Evolutionary conservation across 2,329 filamentous ascomycete species (phyloP), one percentile per base, ranked within the genome.

Genomic region (Phialophora expanda): DNA sequence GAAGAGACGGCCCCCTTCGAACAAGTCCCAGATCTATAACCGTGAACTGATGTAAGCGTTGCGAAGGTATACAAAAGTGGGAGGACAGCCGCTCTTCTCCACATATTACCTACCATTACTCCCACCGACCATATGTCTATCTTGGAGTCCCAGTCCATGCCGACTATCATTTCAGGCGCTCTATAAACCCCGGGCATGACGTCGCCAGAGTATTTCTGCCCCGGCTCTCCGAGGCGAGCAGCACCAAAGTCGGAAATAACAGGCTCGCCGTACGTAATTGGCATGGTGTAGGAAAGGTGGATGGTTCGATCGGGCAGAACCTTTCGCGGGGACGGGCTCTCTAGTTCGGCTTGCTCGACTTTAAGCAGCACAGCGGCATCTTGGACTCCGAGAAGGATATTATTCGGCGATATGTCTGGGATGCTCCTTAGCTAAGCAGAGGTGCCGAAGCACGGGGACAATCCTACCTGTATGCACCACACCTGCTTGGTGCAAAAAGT

Each of bases 121-220:
- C 65, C 75, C 28, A 75, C 67, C 59, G 71, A 74, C 75, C 75
- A 76, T 12, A 76, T 73, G 63, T 76, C 73, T 38, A 75, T 72
- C 56, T 71, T 72, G 9, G 69, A 70, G 50, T 71, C 71, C 75
- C 74, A 77, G 11, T 54, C 58, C 72, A 76, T 75, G 8, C 71
- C 64, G 38, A 75, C 53, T 11, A 75, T 71, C 4, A 76, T 70
- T 60, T 76, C 74, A 2, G 73, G 75, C 11, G 75, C 73, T 8
- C 74, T 56, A 57, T 76, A 76, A 7, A 73, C 38, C 54, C 72
- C 63, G 1, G 75, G 73, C 70, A 75, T 75, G 62, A 71, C 66
- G 9, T 67, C 73, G 20, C 62, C 46, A 56, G 71, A 68, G 22
- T 72, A 54, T n/a, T 74, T 72, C 9, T 57, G 61, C 7, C 38